Evolutionary conservation across 148 eudicot genomes (phyloP).

Genomic region (Persicaria tinctoria): DNA sequence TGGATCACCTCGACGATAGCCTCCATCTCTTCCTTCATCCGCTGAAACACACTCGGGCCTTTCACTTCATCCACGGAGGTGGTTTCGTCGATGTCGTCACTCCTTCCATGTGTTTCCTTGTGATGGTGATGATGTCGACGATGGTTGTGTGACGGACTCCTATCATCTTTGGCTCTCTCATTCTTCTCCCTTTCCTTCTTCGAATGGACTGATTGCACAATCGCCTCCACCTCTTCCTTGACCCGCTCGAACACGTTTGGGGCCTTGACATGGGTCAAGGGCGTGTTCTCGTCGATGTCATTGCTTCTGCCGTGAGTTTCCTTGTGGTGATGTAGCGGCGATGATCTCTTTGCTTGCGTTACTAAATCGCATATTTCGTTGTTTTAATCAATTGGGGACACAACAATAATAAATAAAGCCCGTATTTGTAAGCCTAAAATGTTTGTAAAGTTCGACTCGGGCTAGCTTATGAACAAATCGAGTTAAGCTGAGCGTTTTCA

Average conservation of each 20-base stretch:
- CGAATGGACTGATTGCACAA: conserved; percentile 40
- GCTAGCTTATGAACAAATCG: no score
- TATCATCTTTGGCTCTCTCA: neutral
- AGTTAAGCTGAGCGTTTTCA: no score
- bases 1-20: conserved; percentile 52
- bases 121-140: conserved; percentile 45
- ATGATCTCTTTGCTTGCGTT: conserved; percentile 9
- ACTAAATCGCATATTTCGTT: neutral
- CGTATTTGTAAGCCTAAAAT: no score
- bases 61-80: conserved; percentile 59
- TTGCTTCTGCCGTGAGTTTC: conserved; percentile 85
- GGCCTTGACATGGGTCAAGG: conserved; percentile 57
- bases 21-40: conserved; percentile 81
- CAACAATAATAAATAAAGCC: neutral
- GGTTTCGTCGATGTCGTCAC: conserved; percentile 61
- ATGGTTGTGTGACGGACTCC: conserved; percentile 25
- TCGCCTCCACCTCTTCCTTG: conserved; percentile 85
- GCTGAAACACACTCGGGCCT: conserved; percentile 60
- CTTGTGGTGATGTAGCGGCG: conserved; percentile 40
- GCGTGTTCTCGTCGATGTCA: conserved; percentile 67
- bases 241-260: conserved; percentile 61
- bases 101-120: conserved; percentile 84
- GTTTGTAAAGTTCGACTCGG: no score
- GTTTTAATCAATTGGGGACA: neutral
- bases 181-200: conserved; percentile 27